These are phyloP conservation scores for Podosphaera aphanis DNA, from an alignment of 2,329 filamentous ascomycete species.

Conservation along the genomic window DNA sequence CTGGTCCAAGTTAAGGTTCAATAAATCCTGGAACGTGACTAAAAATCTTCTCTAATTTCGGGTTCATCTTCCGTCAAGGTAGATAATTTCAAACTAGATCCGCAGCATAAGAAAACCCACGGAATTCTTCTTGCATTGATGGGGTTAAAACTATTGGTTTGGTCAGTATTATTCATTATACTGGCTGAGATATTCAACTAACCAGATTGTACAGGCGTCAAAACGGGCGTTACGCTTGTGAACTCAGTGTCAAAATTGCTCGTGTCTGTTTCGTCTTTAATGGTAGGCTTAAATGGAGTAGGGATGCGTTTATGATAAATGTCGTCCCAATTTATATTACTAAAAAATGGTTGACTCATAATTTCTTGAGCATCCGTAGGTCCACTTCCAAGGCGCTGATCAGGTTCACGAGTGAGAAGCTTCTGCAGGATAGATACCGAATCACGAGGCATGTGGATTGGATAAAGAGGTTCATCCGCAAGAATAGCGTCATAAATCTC, in stretches of 20 bases:
- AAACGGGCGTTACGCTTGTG: constrained; percentile 88
- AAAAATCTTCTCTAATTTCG: background rate
- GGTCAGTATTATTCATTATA: constrained; percentile 1
- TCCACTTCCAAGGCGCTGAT: constrained; percentile 74
- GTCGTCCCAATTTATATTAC: constrained; percentile 96
- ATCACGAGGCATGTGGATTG: constrained; percentile 95
- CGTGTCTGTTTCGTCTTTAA: constrained; percentile 87
- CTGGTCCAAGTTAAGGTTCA: background rate
- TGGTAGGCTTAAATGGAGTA: constrained; percentile 71
- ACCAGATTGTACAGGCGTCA: constrained; percentile 95
- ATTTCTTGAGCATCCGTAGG: constrained; percentile 95
- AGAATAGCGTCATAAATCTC: constrained; percentile 98
- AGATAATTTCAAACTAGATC: constrained; percentile 14
- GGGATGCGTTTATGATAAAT: constrained; percentile 86
- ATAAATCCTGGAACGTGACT: background rate
- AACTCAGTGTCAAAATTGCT: constrained; percentile 99
- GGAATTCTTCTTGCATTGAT: constrained; percentile 98
- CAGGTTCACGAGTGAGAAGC: constrained; percentile 81
- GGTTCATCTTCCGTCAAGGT: background rate
- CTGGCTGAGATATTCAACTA: constrained; percentile 22
- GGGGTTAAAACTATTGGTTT: constrained; percentile 57
- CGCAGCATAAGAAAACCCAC: constrained; percentile 68
- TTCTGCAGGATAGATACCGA: constrained; percentile 96
- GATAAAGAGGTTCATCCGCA: constrained; percentile 88
- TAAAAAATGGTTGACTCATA: constrained; percentile 97